phyloP scores from a whole-genome alignment of 2,329 filamentous ascomycete genomes.

The Magnaporthiopsis incrustans region DNA sequence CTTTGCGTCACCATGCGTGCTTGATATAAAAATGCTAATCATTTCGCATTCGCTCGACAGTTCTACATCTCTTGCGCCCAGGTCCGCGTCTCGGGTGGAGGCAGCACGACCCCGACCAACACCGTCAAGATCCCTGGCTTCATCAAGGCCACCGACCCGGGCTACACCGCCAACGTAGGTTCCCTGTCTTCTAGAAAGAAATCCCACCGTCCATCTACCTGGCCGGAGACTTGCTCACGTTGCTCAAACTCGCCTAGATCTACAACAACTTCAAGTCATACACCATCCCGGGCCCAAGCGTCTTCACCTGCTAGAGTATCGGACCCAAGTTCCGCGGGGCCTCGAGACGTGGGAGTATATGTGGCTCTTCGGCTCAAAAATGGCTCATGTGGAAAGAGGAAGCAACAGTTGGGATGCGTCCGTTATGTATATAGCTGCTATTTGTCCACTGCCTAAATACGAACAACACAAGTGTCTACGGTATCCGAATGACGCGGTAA shows the following conservation, averaged over 20 bases:
- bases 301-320: constrained; percentile 6
- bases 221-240: neutral
- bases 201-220: too few species aligned
- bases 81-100: constrained; percentile 34
- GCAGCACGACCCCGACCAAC: constrained; percentile 21
- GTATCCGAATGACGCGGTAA: neutral
- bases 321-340: too few species aligned
- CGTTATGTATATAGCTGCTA: neutral
- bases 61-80: constrained; percentile 42
- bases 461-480: neutral
- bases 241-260: constrained; percentile 6
- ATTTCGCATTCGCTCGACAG: constrained; percentile 15
- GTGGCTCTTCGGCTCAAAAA: neutral
- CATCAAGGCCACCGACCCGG: constrained; percentile 25
- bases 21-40: neutral
- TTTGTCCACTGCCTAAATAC: neutral
- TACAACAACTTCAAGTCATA: constrained; percentile 15
- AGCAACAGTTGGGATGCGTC: neutral
- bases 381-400: neutral
- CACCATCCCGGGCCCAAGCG: constrained; percentile 12
- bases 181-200: too few species aligned
- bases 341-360: too few species aligned
- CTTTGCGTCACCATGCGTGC: neutral
- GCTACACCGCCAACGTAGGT: constrained; percentile 36
- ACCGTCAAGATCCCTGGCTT: constrained; percentile 30